These are phyloP conservation scores for Thinopyrum elongatum DNA, from an alignment of 176 grass and related monocot genomes.

Conservation along the genomic window DNA sequence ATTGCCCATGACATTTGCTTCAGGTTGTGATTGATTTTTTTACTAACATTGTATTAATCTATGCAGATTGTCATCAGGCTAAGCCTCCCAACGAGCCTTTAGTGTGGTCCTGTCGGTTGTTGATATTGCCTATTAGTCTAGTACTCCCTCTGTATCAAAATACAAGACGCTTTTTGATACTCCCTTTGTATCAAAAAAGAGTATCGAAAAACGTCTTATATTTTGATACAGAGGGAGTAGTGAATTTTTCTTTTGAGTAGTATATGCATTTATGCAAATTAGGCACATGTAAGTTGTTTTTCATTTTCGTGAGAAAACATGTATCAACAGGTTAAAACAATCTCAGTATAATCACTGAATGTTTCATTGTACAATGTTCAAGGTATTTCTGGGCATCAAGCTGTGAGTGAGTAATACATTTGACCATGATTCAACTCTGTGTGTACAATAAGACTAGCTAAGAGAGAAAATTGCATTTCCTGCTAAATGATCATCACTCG, in stretches of 20 bases:
- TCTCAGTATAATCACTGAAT: not conserved
- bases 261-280: constrained; percentile 6
- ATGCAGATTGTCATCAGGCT: constrained; percentile 52
- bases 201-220: too few species aligned
- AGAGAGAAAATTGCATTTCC: not conserved
- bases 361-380: not conserved
- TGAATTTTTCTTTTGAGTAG: not conserved
- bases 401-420: not conserved
- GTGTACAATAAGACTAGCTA: not conserved
- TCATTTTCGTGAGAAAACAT: not conserved
- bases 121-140: not conserved
- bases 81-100: not conserved
- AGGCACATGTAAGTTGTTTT: not conserved
- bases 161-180: too few species aligned
- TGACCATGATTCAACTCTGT: not conserved
- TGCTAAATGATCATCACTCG: not conserved
- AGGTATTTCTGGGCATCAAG: not conserved
- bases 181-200: too few species aligned
- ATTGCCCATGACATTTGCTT: not conserved
- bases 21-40: not conserved
- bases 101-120: constrained; percentile 4
- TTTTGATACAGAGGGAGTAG: not conserved
- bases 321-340: not conserved
- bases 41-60: not conserved
- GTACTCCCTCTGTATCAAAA: too few species aligned